Base-by-base conservation (phyloP, 139 green algal genomes). In the Prasinococcaceae sp. region DNA sequence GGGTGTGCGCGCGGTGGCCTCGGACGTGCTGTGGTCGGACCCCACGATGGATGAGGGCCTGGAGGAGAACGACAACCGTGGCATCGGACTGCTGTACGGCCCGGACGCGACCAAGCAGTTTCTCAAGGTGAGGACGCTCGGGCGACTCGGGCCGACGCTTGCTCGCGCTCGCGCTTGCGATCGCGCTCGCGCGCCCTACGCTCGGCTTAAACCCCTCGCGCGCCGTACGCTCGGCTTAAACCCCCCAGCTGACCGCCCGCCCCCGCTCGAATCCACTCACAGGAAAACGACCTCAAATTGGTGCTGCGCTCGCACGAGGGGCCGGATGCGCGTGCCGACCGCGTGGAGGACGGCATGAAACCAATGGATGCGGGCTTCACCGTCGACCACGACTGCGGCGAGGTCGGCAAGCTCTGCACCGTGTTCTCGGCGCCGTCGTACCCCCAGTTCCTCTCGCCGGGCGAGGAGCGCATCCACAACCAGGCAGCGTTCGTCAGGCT, bases 21-120 rank as follows among this genome's bases (percentile, higher is more conserved):
- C 75, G 1, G 87, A 97, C 53, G 79, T 98, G 39, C 65, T 98
- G 52, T 98, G 90, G 90, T 86, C 70, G 1, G 90, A 98, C 59
- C 89, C 85, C 1, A 57, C 70, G 25, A 44, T 43, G 12, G 51
- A 53, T 2, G 61, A 69, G 4, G 85, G 84, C 4, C 60, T 97
- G 19, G 10, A 42, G 6, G 14, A 51, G 6, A 98, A 98, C 60
- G 47, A 76, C 1, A 43, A 58, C 24, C 72, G 90, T 1, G 88
- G 84, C 6, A 75, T 98, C 23, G 90, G 90, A 23, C 71, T 90
- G 25, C 30, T 81, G 0, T 98, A 93, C 71, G 90, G 90, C 0
- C 82, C 88, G 0, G 85, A 94, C 39, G 53, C 84, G 16, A 66
- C 66, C 3, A 50, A 80, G 62, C 33, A 39, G 25, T 88, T 88